Percentiles rank a stretch among this genome's conserved stretches.
Evolutionary conservation across 2,329 filamentous ascomycete genomes (phyloP).

Genomic region (Raffaelea albimanens): DNA sequence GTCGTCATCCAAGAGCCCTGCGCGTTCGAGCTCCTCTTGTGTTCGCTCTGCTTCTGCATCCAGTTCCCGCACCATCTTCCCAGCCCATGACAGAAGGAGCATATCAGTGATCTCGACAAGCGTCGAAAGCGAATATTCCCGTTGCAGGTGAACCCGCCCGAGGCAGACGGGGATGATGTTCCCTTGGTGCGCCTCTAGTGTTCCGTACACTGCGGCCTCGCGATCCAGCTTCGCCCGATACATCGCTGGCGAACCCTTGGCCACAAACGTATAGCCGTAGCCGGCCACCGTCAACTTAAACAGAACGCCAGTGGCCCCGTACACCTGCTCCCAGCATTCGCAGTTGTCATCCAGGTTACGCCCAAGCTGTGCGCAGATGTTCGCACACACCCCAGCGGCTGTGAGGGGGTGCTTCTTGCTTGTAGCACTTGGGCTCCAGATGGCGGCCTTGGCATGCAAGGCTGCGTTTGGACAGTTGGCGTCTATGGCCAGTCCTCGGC

Average conservation of each 20-base stretch:
- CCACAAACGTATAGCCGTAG: constrained; percentile 11
- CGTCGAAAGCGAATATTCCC: constrained; percentile 3
- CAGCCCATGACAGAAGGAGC: constrained; percentile 10
- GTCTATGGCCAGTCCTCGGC: background rate
- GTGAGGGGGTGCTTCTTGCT: background rate
- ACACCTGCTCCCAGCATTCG: background rate
- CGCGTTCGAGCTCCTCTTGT: background rate
- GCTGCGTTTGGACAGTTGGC: background rate
- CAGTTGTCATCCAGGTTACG: background rate
- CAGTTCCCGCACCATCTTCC: background rate
- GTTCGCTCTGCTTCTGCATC: background rate
- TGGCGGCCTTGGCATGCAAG: background rate
- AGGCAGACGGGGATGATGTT: constrained; percentile 9
- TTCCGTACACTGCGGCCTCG: constrained; percentile 6
- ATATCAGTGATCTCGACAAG: constrained; percentile 5
- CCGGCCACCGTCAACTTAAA: constrained; percentile 10
- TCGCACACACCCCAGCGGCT: background rate
- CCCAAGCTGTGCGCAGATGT: background rate
- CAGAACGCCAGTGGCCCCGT: constrained; percentile 4
- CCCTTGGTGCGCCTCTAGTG: constrained; percentile 6
- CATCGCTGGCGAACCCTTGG: constrained; percentile 6
- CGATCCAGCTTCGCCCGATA: background rate
- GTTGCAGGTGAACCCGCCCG: constrained; percentile 6
- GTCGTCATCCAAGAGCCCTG: constrained; percentile 1
- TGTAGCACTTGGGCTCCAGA: background rate